These are phyloP conservation scores for Trametes maxima DNA, from an alignment of 768 basidiomycete species.

Conservation along the genomic window DNA sequence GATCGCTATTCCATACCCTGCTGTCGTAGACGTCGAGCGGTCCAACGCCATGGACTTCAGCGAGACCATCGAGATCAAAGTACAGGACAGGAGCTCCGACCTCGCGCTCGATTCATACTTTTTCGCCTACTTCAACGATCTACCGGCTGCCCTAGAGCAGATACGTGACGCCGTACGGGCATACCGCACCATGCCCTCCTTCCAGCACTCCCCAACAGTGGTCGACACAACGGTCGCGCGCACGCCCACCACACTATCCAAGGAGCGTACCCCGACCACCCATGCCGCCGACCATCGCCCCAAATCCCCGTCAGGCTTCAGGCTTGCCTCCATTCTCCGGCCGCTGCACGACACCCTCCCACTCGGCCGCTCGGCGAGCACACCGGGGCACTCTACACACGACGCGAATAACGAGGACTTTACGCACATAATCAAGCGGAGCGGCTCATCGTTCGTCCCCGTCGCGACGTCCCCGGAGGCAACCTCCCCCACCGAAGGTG, in stretches of 20 bases:
- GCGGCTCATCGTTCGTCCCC: conserved; percentile 61
- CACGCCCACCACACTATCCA: conserved; percentile 30
- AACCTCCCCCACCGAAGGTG: conserved; percentile 16
- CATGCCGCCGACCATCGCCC: conserved; percentile 34
- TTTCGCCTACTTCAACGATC: conserved; percentile 91
- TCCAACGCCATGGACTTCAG: conserved; percentile 93
- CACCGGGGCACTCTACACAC: conserved; percentile 37
- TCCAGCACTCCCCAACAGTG: conserved; percentile 24
- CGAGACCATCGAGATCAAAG: conserved; percentile 94
- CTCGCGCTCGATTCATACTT: conserved; percentile 87
- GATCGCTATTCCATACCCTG: conserved; percentile 95
- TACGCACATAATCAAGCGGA: conserved; percentile 66
- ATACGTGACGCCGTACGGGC: conserved; percentile 77
- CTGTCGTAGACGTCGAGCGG: conserved; percentile 85
- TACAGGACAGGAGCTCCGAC: conserved; percentile 78
- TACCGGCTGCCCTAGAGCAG: conserved; percentile 73
- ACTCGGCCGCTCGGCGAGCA: conserved; percentile 35
- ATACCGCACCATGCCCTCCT: conserved; percentile 39
- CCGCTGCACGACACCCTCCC: conserved; percentile 65
- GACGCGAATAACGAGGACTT: conserved; percentile 54
- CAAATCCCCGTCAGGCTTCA: conserved; percentile 49
- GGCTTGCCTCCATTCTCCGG: conserved; percentile 63
- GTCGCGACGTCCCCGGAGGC: conserved; percentile 43
- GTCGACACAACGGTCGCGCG: conserved; percentile 31
- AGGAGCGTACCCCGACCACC: conserved; percentile 43